Conservation (phyloP, 2,329 filamentous ascomycete genomes). For the Annulohypoxylon truncatum region DNA sequence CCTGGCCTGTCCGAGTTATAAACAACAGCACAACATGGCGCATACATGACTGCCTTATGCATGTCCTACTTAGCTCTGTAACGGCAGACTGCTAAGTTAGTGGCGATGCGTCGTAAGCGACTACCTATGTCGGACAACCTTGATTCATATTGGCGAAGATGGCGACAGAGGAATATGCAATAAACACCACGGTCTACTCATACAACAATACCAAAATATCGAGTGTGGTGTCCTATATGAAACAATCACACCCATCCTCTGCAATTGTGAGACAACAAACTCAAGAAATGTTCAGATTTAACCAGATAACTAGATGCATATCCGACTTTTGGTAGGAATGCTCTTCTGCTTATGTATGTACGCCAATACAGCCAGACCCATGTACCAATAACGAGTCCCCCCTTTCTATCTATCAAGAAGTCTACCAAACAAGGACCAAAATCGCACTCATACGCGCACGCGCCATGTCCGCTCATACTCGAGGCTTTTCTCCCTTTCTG, state of each 20-base stretch:
- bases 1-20: conserved; percentile 3
- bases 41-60: conserved; percentile 25
- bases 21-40: conserved; percentile 20
- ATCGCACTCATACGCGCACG: neutral
- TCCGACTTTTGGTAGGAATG: neutral
- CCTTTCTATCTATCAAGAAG: conserved; percentile 1
- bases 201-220: neutral
- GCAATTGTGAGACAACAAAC: neutral
- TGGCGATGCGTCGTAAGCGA: conserved; percentile 4
- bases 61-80: conserved; percentile 1
- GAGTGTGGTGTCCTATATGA: neutral
- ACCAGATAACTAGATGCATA: neutral
- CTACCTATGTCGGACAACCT: conserved; percentile 10
- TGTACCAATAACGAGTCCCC: conserved; percentile 2
- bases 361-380: conserved; percentile 1
- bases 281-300: neutral
- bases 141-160: conserved; percentile 1
- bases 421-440: conserved; percentile 1
- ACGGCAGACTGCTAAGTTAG: neutral
- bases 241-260: conserved; percentile 3
- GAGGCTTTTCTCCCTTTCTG: conserved; percentile 22
- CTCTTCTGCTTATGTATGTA: conserved; percentile 3
- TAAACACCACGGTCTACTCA: neutral
- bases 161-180: neutral
- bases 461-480: conserved; percentile 8